Evolutionary conservation across 2,329 filamentous ascomycete species (phyloP).

Genomic region (Penicillium sp.): DNA sequence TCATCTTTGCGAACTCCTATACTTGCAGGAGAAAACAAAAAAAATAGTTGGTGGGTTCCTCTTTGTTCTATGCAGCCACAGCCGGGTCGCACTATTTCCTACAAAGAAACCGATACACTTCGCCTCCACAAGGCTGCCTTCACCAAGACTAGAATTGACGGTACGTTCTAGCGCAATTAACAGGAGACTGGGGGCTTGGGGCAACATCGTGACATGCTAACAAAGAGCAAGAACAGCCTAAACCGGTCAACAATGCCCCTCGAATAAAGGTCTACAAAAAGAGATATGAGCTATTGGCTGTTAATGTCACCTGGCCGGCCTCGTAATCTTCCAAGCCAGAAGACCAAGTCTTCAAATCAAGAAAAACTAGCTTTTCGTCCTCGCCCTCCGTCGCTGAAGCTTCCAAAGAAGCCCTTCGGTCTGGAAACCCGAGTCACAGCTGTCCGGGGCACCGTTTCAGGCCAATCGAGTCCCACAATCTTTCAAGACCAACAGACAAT

Average conservation of each 20-base stretch:
- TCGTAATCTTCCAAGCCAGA: neutral
- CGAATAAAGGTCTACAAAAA: neutral
- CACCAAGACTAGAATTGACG: neutral
- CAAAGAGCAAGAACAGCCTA: neutral
- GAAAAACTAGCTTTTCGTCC: slow-evolving; percentile 4
- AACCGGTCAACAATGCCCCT: neutral
- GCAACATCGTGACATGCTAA: neutral
- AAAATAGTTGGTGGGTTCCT: neutral
- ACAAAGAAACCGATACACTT: slow-evolving; percentile 1
- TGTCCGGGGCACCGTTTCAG: slow-evolving; percentile 2
- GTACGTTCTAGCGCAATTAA: neutral
- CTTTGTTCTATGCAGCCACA: slow-evolving; percentile 5
- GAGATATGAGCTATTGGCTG: slow-evolving; percentile 6
- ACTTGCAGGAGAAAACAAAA: neutral
- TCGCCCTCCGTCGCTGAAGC: slow-evolving; percentile 8
- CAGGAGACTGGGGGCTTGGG: neutral
- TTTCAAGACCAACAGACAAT: neutral
- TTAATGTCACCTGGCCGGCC: slow-evolving; percentile 1
- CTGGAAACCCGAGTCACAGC: neutral
- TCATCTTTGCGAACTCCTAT: neutral
- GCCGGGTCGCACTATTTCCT: neutral
- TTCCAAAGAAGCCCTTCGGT: neutral
- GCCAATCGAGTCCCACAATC: neutral
- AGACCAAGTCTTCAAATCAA: neutral
- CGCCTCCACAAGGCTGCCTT: neutral